Base-by-base conservation (phyloP, 192 early-diverging fungal species). In the Pilaira anomala region DNA sequence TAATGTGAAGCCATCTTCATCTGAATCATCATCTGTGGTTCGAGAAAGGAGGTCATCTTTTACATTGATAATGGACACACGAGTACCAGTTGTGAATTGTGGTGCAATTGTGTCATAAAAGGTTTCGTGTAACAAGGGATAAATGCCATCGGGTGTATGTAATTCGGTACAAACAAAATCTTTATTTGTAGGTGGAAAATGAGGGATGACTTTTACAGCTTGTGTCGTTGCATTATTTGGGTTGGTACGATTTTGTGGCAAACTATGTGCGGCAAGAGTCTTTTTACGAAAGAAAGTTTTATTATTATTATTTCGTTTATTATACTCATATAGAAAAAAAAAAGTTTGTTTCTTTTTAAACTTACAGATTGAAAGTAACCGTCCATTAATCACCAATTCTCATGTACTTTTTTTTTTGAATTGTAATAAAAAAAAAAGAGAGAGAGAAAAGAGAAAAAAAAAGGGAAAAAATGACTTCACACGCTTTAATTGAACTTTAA, bases 61-160 rank as follows among this genome's bases (percentile, higher is more conserved):
- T 55, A 26, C 19, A 7, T 3, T 55, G 21, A 26, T 30, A 9
- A 26, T 41, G 8, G 77, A 81, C 24, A 72, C 67, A 36, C 64
- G 67, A 6, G 83, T 82, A 18, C 78, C 76, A 45, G 66, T 74
- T 28, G 71, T 66, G 26, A 72, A 75, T 49, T 77, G 77, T 14
- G 83, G 76, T n/a, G 63, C 41, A 42, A 76, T 68, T 40, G 72
- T 66, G 33, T 82, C 78, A 30, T 78, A 52, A 40, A 66, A 59
- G 36, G 80, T 84, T 22, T 78, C 77, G 40, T 82, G 76, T 14
- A 63, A 63, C 9, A 84, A 63, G n/a, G 65, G 68, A 57, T 84
- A 84, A 19, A 50, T 65, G 8, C 83, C 83, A 42, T 84, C 83
- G 55, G 75, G 69, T 19, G 78, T 67, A 48, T 71, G 55, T 73